A percentile compares a stretch with the other conserved stretches of the same genome.
Evolutionary conservation across 805 yeast species (phyloP).

Genomic region (Cyberlindnera bimundalis): DNA sequence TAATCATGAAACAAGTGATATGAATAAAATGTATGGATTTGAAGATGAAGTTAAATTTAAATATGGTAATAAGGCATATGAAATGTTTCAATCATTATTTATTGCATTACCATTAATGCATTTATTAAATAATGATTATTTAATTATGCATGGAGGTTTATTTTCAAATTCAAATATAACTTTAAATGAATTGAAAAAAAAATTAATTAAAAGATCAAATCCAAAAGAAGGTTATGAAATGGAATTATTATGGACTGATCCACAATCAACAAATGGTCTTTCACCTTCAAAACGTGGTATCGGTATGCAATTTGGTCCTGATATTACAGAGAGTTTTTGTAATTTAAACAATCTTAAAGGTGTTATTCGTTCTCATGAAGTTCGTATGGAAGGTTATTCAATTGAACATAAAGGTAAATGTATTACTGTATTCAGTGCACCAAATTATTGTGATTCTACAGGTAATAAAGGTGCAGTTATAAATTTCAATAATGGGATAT

Average conservation of each 20-base stretch:
- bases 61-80: slow-evolving; percentile 75
- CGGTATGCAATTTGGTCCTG: slow-evolving; percentile 97
- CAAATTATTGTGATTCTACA: slow-evolving; percentile 91
- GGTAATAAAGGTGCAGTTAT: slow-evolving; percentile 91
- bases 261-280: slow-evolving; percentile 74
- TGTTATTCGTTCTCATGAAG: slow-evolving; percentile 92
- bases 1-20: slow-evolving; percentile 93
- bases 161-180: slow-evolving; percentile 74
- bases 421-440: slow-evolving; percentile 96
- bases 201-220: slow-evolving; percentile 80
- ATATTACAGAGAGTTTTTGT: slow-evolving; percentile 79
- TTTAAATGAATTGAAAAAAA: slow-evolving; percentile 67
- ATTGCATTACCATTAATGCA: slow-evolving; percentile 84
- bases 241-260: slow-evolving; percentile 98
- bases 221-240: slow-evolving; percentile 89
- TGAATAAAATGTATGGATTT: slow-evolving; percentile 96
- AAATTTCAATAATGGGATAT: slow-evolving; percentile 42
- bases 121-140: slow-evolving; percentile 69
- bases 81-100: slow-evolving; percentile 82
- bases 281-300: slow-evolving; percentile 91
- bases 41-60: slow-evolving; percentile 93
- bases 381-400: slow-evolving; percentile 86
- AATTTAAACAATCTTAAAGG: slow-evolving; percentile 67
- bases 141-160: slow-evolving; percentile 95
- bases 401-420: slow-evolving; percentile 82